These are phyloP conservation scores for Torulaspora gathmanii DNA, from an alignment of 805 yeast genomes.

Conservation along the genomic window DNA sequence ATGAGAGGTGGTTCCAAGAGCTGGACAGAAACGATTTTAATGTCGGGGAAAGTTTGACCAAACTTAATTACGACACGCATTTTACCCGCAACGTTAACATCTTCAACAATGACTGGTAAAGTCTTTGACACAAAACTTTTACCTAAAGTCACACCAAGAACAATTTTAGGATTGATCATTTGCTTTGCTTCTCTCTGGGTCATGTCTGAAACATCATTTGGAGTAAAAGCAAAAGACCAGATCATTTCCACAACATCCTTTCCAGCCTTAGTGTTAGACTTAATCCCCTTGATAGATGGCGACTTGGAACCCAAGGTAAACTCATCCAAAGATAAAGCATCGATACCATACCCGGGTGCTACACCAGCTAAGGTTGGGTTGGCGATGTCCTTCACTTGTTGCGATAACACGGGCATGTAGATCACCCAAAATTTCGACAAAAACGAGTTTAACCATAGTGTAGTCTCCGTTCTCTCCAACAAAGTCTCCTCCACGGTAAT, in stretches of 20 bases:
- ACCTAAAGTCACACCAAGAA: constrained; percentile 75
- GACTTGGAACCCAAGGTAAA: constrained; percentile 79
- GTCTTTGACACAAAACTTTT: constrained; percentile 73
- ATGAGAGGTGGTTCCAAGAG: constrained; percentile 74
- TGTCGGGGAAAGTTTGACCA: constrained; percentile 70
- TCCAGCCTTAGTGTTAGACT: constrained; percentile 67
- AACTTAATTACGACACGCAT: constrained; percentile 60
- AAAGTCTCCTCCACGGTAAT: constrained; percentile 56
- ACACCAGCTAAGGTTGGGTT: constrained; percentile 62
- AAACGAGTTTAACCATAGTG: constrained; percentile 77
- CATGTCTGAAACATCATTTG: constrained; percentile 80
- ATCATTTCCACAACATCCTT: constrained; percentile 71
- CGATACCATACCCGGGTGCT: constrained; percentile 82
- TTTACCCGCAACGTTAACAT: constrained; percentile 70
- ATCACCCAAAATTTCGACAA: constrained; percentile 81
- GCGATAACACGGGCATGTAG: constrained; percentile 80
- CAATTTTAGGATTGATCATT: constrained; percentile 75
- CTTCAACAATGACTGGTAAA: constrained; percentile 73
- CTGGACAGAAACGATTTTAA: constrained; percentile 63
- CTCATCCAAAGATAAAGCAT: constrained; percentile 64
- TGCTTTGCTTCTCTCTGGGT: constrained; percentile 66
- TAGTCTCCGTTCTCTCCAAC: constrained; percentile 62
- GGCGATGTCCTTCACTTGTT: constrained; percentile 66
- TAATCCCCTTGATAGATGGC: constrained; percentile 66
- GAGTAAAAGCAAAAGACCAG: constrained; percentile 77